Base-by-base conservation (phyloP, 192 early-diverging fungal genomes). In the Coemansia sp. region DNA sequence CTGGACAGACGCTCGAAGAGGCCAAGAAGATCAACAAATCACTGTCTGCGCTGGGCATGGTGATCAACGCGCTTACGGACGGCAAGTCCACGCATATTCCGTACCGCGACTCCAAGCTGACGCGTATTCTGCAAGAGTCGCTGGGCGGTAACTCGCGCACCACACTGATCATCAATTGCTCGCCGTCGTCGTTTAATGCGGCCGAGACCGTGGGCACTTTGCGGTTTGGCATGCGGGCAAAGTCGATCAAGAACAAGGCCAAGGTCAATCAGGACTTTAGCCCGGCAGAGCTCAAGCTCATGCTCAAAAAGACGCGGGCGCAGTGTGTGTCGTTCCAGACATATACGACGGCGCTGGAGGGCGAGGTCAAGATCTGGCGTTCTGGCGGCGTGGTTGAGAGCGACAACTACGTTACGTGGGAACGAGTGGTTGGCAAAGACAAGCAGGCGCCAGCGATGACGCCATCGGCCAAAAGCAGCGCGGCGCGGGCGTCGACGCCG, bases 11-110 rank as follows among this genome's bases (percentile, higher is more conserved):
- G 1, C 77, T 99, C 31, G 98, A 99, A 75, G 98, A 99, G 70
- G 98, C 98, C 67, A 99, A 99, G 78, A 99, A 96, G 82, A 99
- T 99, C 85, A 99, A 99, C 86, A 97, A 96, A 76, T 97, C 94
- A 0, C 84, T 99, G 5, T 93, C 96, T 6, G 93, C 96, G 0
- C 84, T 99, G 47, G 98, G 98, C 54, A 99, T 97, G 94, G 98
- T 99, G 67, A 99, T 99, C 69, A 98, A 98, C 73, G 88, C 94
- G 5, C 84, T 99, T 64, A 97, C 98, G 0, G 98, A 99, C 67
- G 96, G 96, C 78, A 98, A 98, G 87, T 97, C 95, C 5, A 90
- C 91, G 17, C 96, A 98, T 68, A 87, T 99, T 63, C 98, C 98
- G 34, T 99, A 99, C 85, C 89, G 96, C 74, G 98, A 99, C 81